Conservation (phyloP, 1,284 basidiomycete genomes). For the Sporisorium sorghi region DNA sequence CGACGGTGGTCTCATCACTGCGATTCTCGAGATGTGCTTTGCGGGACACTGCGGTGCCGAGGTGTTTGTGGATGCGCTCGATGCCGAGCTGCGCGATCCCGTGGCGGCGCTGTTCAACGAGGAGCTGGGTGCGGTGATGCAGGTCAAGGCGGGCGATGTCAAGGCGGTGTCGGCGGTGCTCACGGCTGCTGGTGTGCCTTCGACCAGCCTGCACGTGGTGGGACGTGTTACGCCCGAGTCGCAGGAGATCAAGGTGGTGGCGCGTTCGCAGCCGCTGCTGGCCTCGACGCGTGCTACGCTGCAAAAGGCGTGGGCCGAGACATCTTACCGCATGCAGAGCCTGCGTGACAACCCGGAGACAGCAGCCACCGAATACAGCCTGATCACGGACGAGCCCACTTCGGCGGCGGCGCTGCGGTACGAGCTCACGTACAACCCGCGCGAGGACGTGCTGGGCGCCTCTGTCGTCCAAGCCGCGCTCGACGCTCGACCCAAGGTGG, state of each 20-base stretch:
- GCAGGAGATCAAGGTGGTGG: constrained; percentile 74
- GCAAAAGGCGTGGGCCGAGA: constrained; percentile 91
- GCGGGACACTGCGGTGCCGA: constrained; percentile 85
- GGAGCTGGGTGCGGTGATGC: constrained; percentile 92
- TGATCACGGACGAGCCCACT: constrained; percentile 73
- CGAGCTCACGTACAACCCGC: constrained; percentile 63
- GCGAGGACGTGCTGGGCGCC: constrained; percentile 51
- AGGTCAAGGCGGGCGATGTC: constrained; percentile 79
- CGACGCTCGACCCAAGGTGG: constrained; percentile 82
- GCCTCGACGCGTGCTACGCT: constrained; percentile 75
- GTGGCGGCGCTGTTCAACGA: constrained; percentile 87
- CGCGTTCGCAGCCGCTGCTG: constrained; percentile 42
- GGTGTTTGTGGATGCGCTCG: constrained; percentile 75
- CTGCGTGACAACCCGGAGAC: constrained; percentile 84
- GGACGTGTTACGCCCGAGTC: constrained; percentile 74
- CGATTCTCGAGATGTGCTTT: constrained; percentile 95
- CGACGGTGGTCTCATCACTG: constrained; percentile 92
- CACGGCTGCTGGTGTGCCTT: constrained; percentile 78
- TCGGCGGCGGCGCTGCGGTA: constrained; percentile 70
- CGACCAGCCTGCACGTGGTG: constrained; percentile 79
- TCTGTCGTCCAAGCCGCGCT: constrained; percentile 29
- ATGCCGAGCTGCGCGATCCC: constrained; percentile 71
- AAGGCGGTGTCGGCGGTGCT: constrained; percentile 76
- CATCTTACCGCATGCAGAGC: constrained; percentile 89
- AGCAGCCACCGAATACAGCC: constrained; percentile 84